Base-by-base conservation (phyloP, 352 stramenopile species). In the Achlya hypogyna region DNA sequence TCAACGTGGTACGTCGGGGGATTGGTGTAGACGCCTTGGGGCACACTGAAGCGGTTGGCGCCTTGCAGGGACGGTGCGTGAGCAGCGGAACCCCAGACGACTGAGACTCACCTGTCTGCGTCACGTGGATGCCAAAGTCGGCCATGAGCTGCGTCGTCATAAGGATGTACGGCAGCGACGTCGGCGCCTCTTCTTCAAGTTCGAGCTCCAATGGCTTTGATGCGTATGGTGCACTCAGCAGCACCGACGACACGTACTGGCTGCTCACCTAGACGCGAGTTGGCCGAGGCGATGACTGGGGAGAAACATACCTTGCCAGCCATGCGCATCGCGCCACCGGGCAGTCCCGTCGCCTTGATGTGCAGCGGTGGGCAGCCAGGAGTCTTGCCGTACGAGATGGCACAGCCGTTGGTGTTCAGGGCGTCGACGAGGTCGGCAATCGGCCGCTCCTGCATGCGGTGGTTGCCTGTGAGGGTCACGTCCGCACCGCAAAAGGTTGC, bases 211-310 rank as follows among this genome's bases (percentile, higher is more conserved):
- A 73, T 22, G 82, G 79, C 53, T 84, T 71, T 43, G 74, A 76
- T 5, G 87, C 86, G 64, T 96, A 92, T 52, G 96, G 96, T 22
- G 94, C 79, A 22, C 89, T 96, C 81, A 99, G 97, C 28, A 99
- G 88, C 25, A 99, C 78, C 10, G 92, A 97, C 35, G 93, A 98
- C 10, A 99, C 89, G 78, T 98, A 99, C 74, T 99, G 96, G 45
- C 84, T 97, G 62, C 81, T 92, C 25, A 94, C 81, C 53, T 62
- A 25, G 0, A 16, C 47, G 28, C 20, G 20, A 53, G 9, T 10
- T 28, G 23, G 20, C 9, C 12, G 1, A 22, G 16, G 20, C 23
- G 20, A 28, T 28, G 9, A 22, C 18, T 28, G 1, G 10, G 16
- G 47, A 10, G 0, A 28, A 28, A 8, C 20, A 28, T 62, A 62